These are phyloP conservation scores for Phytophthora niederhauseri DNA, from an alignment of 352 stramenopile genomes.

Conservation along the genomic window DNA sequence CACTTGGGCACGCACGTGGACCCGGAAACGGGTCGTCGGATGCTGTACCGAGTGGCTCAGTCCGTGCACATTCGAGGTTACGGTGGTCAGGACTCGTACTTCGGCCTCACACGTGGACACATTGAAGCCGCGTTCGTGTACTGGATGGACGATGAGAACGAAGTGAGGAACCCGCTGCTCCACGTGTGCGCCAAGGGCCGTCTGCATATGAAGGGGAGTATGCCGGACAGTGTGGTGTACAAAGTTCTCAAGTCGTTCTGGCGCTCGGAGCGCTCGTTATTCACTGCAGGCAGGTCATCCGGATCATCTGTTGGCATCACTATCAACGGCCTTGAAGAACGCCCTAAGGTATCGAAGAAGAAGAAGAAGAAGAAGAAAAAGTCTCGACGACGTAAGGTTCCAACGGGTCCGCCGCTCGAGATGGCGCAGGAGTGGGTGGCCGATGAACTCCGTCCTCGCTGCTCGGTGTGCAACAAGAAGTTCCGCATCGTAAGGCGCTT, in stretches of 20 bases:
- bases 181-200: constrained; percentile 68
- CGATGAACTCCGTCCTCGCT: constrained; percentile 56
- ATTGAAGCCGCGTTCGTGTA: constrained; percentile 71
- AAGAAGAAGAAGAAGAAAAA: constrained; percentile 36
- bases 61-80: constrained; percentile 66
- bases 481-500: constrained; percentile 64
- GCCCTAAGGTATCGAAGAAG: constrained; percentile 31
- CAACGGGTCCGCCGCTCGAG: constrained; percentile 43
- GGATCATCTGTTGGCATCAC: constrained; percentile 33
- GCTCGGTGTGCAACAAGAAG: constrained; percentile 63
- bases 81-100: constrained; percentile 67
- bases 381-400: constrained; percentile 29
- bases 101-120: constrained; percentile 69
- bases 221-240: constrained; percentile 62
- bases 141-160: constrained; percentile 60
- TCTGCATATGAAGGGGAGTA: constrained; percentile 63
- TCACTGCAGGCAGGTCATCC: constrained; percentile 31
- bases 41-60: constrained; percentile 72
- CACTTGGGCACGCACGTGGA: constrained; percentile 69
- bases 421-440: constrained; percentile 70
- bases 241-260: constrained; percentile 70
- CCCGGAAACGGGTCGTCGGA: constrained; percentile 43
- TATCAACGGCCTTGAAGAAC: constrained; percentile 1
- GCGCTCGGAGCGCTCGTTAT: constrained; percentile 44
- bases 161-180: constrained; percentile 44